These are phyloP conservation scores for Phytophthora colocasiae DNA, from an alignment of 352 stramenopile species.

Conservation along the genomic window DNA sequence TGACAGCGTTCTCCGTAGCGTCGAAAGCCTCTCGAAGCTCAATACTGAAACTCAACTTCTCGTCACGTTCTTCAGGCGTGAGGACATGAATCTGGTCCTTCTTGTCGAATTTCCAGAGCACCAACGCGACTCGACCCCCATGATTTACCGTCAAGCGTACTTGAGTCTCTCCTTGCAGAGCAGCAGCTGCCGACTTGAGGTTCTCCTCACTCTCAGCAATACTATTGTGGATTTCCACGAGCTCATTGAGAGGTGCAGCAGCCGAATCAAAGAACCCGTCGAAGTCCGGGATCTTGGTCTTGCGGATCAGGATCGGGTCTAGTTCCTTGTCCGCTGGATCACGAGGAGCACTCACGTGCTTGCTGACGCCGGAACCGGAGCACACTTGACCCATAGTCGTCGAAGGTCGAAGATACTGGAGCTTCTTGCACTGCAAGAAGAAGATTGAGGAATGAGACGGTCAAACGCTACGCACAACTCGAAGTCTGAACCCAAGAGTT, in stretches of 20 bases:
- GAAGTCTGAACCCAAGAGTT: neutral
- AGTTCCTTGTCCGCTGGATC: slow-evolving; percentile 38
- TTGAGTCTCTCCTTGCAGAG: slow-evolving; percentile 58
- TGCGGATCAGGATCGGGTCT: slow-evolving; percentile 25
- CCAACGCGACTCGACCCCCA: slow-evolving; percentile 32
- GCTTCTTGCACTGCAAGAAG: slow-evolving; percentile 33
- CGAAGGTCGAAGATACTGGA: slow-evolving; percentile 1
- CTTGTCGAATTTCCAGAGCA: slow-evolving; percentile 57
- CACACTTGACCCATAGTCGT: slow-evolving; percentile 66
- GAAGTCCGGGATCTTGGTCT: slow-evolving; percentile 36
- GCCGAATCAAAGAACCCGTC: slow-evolving; percentile 32
- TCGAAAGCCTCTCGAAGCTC: slow-evolving; percentile 28
- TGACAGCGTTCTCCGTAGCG: slow-evolving; percentile 19
- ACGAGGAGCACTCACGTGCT: slow-evolving; percentile 42
- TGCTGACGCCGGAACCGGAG: slow-evolving; percentile 53
- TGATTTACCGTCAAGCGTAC: slow-evolving; percentile 37
- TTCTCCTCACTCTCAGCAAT: slow-evolving; percentile 65
- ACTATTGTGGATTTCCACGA: slow-evolving; percentile 49
- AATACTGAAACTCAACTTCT: slow-evolving; percentile 21
- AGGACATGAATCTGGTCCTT: slow-evolving; percentile 53
- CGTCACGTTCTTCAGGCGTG: slow-evolving; percentile 20
- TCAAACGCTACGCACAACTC: neutral
- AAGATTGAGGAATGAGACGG: slow-evolving; percentile 44
- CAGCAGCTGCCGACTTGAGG: slow-evolving; percentile 53
- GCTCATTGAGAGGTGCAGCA: slow-evolving; percentile 27